phyloP scores from a whole-genome alignment of 768 basidiomycete genomes.

The Sutorius australiensis region DNA sequence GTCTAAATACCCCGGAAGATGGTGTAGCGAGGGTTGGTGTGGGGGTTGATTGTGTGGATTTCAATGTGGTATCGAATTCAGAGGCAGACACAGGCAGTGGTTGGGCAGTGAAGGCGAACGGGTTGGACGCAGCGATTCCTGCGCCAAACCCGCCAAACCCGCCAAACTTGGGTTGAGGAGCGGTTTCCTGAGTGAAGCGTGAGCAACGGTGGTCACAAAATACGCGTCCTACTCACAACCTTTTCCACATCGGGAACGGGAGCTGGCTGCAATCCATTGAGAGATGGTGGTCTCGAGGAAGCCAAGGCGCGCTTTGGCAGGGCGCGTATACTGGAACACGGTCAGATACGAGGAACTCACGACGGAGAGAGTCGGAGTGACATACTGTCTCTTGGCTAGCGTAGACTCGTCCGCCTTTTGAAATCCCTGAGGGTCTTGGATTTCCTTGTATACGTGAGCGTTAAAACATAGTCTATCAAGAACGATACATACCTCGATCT shows the following conservation, averaged over 20 bases:
- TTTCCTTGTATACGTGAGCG: conserved; percentile 37
- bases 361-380: conserved; percentile 2
- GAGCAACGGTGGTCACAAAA: conserved; percentile 12
- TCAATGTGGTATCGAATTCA: conserved; percentile 7
- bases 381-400: conserved; percentile 57
- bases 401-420: conserved; percentile 56
- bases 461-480: background rate
- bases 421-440: conserved; percentile 41
- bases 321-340: conserved; percentile 51
- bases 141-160: conserved; percentile 54
- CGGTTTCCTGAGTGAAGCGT: conserved; percentile 18
- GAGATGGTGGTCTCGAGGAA: conserved; percentile 19
- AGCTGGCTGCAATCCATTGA: conserved; percentile 25
- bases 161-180: conserved; percentile 43
- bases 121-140: conserved; percentile 23
- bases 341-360: conserved; percentile 8
- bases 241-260: conserved; percentile 22
- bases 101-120: conserved; percentile 42
- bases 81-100: conserved; percentile 15
- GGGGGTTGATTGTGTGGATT: conserved; percentile 12
- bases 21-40: conserved; percentile 26
- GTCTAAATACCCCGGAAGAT: background rate
- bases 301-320: conserved; percentile 51
- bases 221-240: conserved; percentile 23
- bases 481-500: conserved; percentile 28